Conservation (phyloP, 371 early-diverging fungal genomes). For the Aphelidium insulamus region DNA sequence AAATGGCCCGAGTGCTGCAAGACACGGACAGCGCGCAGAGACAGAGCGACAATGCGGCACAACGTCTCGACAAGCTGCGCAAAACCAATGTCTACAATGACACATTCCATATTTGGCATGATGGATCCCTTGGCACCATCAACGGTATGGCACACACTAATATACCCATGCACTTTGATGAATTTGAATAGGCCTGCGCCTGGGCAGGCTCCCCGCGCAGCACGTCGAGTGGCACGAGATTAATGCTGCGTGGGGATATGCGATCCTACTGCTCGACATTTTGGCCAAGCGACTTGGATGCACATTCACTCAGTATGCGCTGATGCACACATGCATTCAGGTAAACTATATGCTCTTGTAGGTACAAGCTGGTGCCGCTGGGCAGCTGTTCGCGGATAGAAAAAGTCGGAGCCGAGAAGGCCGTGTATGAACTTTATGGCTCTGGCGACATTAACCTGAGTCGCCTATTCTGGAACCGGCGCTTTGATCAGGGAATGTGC, state of each 20-base stretch:
- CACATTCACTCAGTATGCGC: constrained; percentile 19
- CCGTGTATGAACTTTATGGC: constrained; percentile 66
- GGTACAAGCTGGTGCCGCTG: constrained; percentile 65
- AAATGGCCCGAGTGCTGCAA: too few relatives aligned
- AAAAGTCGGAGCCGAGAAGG: constrained; percentile 48
- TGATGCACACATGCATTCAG: not conserved
- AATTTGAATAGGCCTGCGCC: too few relatives aligned
- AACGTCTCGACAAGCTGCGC: constrained; percentile 55
- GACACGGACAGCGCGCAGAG: constrained; percentile 54
- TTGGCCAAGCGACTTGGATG: constrained; percentile 61
- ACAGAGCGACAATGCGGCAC: constrained; percentile 47
- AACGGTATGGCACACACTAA: too few relatives aligned
- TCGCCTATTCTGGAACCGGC: constrained; percentile 57
- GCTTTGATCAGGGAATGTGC: constrained; percentile 74
- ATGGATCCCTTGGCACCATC: constrained; percentile 73
- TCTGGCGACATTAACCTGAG: constrained; percentile 63
- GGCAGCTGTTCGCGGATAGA: constrained; percentile 81
- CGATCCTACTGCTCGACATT: constrained; percentile 58
- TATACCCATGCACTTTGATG: too few relatives aligned
- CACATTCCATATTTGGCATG: constrained; percentile 63
- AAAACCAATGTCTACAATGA: constrained; percentile 85
- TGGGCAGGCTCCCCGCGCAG: constrained; percentile 56
- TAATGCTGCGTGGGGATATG: constrained; percentile 90
- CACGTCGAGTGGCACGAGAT: constrained; percentile 87
- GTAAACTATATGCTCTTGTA: constrained; percentile 5